Base-by-base conservation (phyloP, 495 filamentous ascomycete species). In the Tuber indicum region DNA sequence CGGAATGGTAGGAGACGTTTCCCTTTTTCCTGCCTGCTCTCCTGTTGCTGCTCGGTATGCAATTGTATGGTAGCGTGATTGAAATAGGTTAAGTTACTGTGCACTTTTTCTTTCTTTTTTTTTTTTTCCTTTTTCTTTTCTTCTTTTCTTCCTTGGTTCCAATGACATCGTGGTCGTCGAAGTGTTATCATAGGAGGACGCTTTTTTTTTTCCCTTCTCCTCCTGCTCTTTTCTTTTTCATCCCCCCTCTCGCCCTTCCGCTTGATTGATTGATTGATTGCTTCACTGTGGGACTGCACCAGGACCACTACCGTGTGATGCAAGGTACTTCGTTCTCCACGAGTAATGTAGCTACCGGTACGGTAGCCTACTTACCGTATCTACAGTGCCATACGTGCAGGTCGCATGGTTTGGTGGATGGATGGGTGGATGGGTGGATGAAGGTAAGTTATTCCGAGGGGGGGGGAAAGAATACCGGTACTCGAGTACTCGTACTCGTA, bases 381-480 rank as follows among this genome's bases (percentile, higher is more conserved):
- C 58, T 32, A 66, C 58, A 66, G 58, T 66, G 14, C n/a, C 26
- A 66, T 32, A 36, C 26, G 58, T 36, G 58, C 58, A 66, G 58
- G 26, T 66, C 26, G 58, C 58, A 66, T 66, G 58, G 58, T 10
- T 66, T 36, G 16, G 14, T 66, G 58, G 58, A 36, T 32, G 14
- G 14, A 66, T 32, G 49, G 58, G n/a, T n/a, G n/a, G n/a, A n/a
- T n/a, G n/a, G n/a, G n/a, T n/a, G n/a, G n/a, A n/a, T 32, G 58
- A 66, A 66, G 58, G 26, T 36, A 66, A 66, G 12, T 66, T 66
- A 66, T 32, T 66, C 58, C 58, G 58, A 66, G 58, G 58, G 26
- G n/a, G 58, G 47, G 47, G n/a, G n/a, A n/a, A 36, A 66, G 58
- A 66, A 66, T 66, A 66, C 58, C 58, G 58, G 58, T 66, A 49